Evolutionary conservation across 139 green algal species (phyloP), one percentile per base, ranked within the genome.

Genomic region (Coelastrella sp.): DNA sequence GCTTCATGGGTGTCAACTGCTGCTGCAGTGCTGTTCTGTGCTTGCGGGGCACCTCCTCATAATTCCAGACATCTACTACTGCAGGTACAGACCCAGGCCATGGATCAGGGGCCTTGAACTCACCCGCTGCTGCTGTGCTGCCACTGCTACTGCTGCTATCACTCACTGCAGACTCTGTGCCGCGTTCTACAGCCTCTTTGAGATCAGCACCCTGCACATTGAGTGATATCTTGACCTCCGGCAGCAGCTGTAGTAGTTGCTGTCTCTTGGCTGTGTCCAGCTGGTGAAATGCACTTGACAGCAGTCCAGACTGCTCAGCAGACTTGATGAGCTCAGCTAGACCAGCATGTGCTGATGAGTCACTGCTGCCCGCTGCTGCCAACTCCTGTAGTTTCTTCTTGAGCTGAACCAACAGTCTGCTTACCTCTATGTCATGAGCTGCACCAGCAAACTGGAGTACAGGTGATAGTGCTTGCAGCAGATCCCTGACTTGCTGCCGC

Each of bases 121-220:
- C 37, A 2, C 43, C 48, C 7, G 23, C 80, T 35, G 30, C 48
- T 50, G 45, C 35, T 45, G 38, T 30, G 9, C 30, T 13, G 4
- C 23, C 30, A 45, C 48, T 68, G 25, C 27, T 60, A 34, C 25
- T 41, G 45, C 25, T 35, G 57, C 34, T 50, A 41, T 11, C 13
- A 9, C 6, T 7, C n/a, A 67, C 40, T 43, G 73, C 45, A 41
- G 41, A 13, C 9, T 13, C 7, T 43, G 51, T 23, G 35, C 45
- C 23, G 53, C 21, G 2, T 3, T 34, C 11, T 9, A 79, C 11
- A n/a, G 50, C 80, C 37, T 66, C 80, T 3, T 25, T 11, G 3
- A 86, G 80, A 40, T 87, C 82, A 11, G 53, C 59, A 37, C 82
- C 82, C 25, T 68, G 53, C 34, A 82, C 34, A 21, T 87, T 82